Evolutionary conservation across 73 alveolate genomes (phyloP).

Genomic region (Symbiodinium pilosum): DNA sequence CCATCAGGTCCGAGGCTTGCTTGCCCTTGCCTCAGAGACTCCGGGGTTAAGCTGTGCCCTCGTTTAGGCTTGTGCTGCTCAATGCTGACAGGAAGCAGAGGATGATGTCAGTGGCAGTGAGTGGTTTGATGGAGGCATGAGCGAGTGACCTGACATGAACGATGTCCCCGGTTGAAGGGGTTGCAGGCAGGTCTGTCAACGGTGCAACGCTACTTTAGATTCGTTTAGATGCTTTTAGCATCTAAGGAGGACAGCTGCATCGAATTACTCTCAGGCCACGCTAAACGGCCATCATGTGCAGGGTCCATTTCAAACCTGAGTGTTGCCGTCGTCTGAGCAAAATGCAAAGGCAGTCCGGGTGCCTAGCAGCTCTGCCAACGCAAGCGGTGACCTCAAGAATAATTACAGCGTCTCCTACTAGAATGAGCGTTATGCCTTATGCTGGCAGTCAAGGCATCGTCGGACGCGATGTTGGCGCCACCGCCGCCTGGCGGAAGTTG

Average conservation of each 20-base stretch:
- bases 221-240: too few relatives aligned
- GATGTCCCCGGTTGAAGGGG: too few relatives aligned
- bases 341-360: too few relatives aligned
- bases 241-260: not conserved
- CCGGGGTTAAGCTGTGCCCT: not conserved
- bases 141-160: conserved; percentile 4
- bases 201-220: too few relatives aligned
- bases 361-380: too few relatives aligned
- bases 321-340: too few relatives aligned
- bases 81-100: not conserved
- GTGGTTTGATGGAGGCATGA: conserved; percentile 71
- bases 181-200: too few relatives aligned
- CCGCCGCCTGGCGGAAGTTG: not conserved
- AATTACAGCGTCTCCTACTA: too few relatives aligned
- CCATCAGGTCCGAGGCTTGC: conserved; percentile 14
- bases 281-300: not conserved
- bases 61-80: not conserved
- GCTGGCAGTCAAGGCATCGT: not conserved
- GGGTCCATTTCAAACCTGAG: not conserved
- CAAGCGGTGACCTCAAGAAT: too few relatives aligned
- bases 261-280: not conserved
- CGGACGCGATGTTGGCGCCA: not conserved
- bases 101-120: conserved; percentile 50
- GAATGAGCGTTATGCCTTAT: too few relatives aligned
- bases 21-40: not conserved